phyloP scores from a whole-genome alignment of 2,329 filamentous ascomycete genomes.

The Colletotrichum agaves region DNA sequence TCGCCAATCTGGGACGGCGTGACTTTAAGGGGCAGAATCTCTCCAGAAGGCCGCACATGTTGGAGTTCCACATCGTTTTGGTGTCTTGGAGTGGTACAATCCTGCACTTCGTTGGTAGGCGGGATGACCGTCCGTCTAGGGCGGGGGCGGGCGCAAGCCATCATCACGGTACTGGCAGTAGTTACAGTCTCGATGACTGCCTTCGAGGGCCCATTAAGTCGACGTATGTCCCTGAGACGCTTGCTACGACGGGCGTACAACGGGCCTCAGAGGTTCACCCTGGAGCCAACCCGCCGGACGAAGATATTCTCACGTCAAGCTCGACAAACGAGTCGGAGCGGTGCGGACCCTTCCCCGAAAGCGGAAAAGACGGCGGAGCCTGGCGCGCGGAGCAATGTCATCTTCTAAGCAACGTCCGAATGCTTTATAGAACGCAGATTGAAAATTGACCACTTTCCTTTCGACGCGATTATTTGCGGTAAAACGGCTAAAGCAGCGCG shows the following conservation, averaged over 20 bases:
- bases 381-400: not conserved
- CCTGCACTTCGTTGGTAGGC: constrained; percentile 20
- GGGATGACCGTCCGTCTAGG: constrained; percentile 11
- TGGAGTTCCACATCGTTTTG: constrained; percentile 26
- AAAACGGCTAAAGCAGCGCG: constrained; percentile 3
- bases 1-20: constrained; percentile 35
- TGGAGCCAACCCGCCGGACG: constrained; percentile 5
- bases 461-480: not conserved
- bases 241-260: not conserved
- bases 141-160: constrained; percentile 24
- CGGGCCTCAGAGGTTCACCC: not conserved
- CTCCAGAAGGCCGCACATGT: constrained; percentile 32
- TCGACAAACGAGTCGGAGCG: constrained; percentile 20
- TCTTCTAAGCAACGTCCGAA: not conserved
- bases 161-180: not conserved
- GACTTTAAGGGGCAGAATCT: constrained; percentile 32
- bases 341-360: constrained; percentile 8
- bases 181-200: not conserved
- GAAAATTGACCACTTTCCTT: not conserved
- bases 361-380: constrained; percentile 5
- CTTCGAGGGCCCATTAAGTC: not conserved
- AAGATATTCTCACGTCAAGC: constrained; percentile 19
- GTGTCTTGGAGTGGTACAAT: constrained; percentile 33
- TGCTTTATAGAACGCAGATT: not conserved
- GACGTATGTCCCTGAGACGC: not conserved